phyloP scores from a whole-genome alignment of 2,329 filamentous ascomycete species.

The Talaromyces pinophilus region DNA sequence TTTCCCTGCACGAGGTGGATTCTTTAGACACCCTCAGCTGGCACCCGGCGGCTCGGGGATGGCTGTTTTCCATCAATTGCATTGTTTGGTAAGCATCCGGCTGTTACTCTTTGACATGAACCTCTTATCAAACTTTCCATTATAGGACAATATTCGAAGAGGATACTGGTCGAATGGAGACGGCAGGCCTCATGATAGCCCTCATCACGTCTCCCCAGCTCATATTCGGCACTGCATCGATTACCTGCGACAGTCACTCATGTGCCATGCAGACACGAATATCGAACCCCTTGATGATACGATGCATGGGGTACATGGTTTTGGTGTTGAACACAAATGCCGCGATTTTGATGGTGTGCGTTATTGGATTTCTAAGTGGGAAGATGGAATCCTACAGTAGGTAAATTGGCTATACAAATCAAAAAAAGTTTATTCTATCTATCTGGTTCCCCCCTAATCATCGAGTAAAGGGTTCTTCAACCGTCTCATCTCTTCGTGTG shows the following conservation, averaged over 20 bases:
- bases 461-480: neutral
- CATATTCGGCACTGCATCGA: slow-evolving; percentile 18
- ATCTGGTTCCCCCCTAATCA: neutral
- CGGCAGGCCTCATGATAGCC: neutral
- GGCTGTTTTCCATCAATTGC: slow-evolving; percentile 18
- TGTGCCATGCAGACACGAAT: slow-evolving; percentile 16
- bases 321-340: neutral
- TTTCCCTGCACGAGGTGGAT: slow-evolving; percentile 9
- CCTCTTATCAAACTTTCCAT: neutral
- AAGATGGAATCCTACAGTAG: neutral
- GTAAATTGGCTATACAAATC: neutral
- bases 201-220: neutral
- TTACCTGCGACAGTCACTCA: slow-evolving; percentile 12
- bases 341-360: neutral
- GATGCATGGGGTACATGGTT: neutral
- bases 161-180: neutral
- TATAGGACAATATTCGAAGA: slow-evolving; percentile 6
- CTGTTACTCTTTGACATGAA: neutral
- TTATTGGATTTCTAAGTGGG: neutral
- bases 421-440: neutral
- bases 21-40: slow-evolving; percentile 15
- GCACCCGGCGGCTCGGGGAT: slow-evolving; percentile 10
- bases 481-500: slow-evolving; percentile 9
- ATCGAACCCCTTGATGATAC: neutral
- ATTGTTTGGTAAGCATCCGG: neutral